Conservation (phyloP, 768 basidiomycete genomes). For the Porphyrellus cyaneotinctus region DNA sequence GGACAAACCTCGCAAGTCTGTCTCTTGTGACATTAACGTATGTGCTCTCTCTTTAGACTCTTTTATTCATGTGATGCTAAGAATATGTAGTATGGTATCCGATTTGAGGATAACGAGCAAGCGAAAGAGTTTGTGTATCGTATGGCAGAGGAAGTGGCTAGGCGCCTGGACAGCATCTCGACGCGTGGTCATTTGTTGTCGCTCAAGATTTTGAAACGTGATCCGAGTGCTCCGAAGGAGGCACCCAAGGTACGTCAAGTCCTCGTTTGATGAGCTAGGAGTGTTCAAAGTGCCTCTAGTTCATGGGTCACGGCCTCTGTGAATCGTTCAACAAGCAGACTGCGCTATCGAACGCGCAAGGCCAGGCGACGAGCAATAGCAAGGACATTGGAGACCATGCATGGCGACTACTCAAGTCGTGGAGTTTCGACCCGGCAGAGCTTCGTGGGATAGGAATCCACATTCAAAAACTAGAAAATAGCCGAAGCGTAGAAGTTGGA, state of each 20-base stretch:
- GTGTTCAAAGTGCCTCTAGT: conserved; percentile 41
- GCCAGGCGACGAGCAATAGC: conserved; percentile 69
- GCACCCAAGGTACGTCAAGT: conserved; percentile 68
- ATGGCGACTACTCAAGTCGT: conserved; percentile 66
- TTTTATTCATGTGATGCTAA: conserved; percentile 2
- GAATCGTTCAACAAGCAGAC: conserved; percentile 76
- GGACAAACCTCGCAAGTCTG: conserved; percentile 83
- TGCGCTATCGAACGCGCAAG: conserved; percentile 53
- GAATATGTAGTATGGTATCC: conserved; percentile 78
- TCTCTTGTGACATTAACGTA: conserved; percentile 94
- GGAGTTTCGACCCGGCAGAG: conserved; percentile 79
- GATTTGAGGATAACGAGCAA: conserved; percentile 80
- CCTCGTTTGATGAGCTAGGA: not conserved
- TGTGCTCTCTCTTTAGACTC: conserved; percentile 29
- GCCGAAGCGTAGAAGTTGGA: conserved; percentile 37
- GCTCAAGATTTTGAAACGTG: conserved; percentile 85
- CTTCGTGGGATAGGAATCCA: conserved; percentile 92
- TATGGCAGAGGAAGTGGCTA: conserved; percentile 74
- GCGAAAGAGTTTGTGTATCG: conserved; percentile 74
- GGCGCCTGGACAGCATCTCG: conserved; percentile 60
- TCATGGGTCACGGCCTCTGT: conserved; percentile 87
- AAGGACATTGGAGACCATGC: conserved; percentile 71
- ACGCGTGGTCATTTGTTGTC: conserved; percentile 75
- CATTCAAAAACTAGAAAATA: conserved; percentile 78
- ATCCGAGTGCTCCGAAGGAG: conserved; percentile 82